phyloP scores from a whole-genome alignment of 306 rosid species.

The Delonix regia region DNA sequence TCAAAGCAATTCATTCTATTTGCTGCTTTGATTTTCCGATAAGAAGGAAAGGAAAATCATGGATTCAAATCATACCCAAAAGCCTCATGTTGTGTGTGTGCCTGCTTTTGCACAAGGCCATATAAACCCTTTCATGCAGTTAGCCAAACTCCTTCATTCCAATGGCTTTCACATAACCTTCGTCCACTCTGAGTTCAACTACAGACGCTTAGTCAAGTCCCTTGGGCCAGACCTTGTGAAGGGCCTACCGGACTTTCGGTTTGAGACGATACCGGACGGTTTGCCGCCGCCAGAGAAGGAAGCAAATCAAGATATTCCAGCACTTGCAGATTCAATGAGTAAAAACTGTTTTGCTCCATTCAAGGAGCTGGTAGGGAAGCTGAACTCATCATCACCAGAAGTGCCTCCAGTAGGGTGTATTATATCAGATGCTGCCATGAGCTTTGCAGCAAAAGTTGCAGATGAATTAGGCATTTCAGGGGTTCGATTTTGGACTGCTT shows the following conservation, averaged over 20 bases:
- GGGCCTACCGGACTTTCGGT: constrained; percentile 33
- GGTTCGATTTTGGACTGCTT: constrained; percentile 41
- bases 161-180: constrained; percentile 42
- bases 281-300: constrained; percentile 25
- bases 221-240: constrained; percentile 3
- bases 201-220: constrained; percentile 31
- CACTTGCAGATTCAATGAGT: constrained; percentile 34
- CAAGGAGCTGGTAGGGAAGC: constrained; percentile 37
- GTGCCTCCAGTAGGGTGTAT: constrained; percentile 38
- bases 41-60: background rate
- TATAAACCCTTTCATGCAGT: constrained; percentile 41
- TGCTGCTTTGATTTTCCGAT: too few relatives aligned
- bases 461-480: constrained; percentile 39
- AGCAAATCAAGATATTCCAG: constrained; percentile 36
- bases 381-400: constrained; percentile 7
- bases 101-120: constrained; percentile 46
- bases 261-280: constrained; percentile 39
- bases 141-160: constrained; percentile 43
- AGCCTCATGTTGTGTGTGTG: constrained; percentile 34
- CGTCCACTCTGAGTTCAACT: constrained; percentile 35
- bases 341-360: constrained; percentile 35
- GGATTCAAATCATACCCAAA: background rate
- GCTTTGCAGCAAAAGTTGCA: constrained; percentile 40
- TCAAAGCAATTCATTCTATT: too few relatives aligned
- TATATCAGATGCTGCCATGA: constrained; percentile 31